A percentile compares a stretch with the other conserved stretches of the same genome.
phyloP scores from a whole-genome alignment of 2,329 filamentous ascomycete genomes.

The Colletotrichum sp. region DNA sequence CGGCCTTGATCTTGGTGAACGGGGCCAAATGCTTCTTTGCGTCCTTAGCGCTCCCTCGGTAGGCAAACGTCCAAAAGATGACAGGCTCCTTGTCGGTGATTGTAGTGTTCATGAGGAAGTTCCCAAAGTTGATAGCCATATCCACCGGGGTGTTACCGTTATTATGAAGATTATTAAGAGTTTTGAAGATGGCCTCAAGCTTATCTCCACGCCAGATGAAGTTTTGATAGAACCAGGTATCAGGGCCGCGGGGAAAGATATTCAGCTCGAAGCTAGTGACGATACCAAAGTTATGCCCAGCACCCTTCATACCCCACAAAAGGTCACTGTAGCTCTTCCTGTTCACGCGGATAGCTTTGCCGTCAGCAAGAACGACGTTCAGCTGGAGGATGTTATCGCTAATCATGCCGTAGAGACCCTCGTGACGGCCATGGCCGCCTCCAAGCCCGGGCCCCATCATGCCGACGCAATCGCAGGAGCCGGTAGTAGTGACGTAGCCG shows the following conservation, averaged over 20 bases:
- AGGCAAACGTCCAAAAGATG: slow-evolving; percentile 27
- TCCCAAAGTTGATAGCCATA: slow-evolving; percentile 22
- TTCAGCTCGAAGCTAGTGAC: no score
- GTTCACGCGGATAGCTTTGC: slow-evolving; percentile 39
- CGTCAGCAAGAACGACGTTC: slow-evolving; percentile 56
- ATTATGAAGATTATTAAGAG: slow-evolving; percentile 22
- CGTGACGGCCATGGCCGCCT: slow-evolving; percentile 60
- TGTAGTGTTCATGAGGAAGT: slow-evolving; percentile 9
- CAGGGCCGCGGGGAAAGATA: slow-evolving; percentile 27
- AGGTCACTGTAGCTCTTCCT: slow-evolving; percentile 25
- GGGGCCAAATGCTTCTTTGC: slow-evolving; percentile 23
- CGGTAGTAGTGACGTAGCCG: slow-evolving; percentile 33
- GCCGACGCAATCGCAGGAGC: slow-evolving; percentile 57
- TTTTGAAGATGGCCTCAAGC: slow-evolving; percentile 25
- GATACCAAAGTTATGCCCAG: no score
- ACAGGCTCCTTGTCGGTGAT: slow-evolving; percentile 17
- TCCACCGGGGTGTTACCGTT: slow-evolving; percentile 18
- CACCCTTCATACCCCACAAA: no score
- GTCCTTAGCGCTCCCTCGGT: slow-evolving; percentile 23
- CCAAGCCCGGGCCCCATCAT: slow-evolving; percentile 56
- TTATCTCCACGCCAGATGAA: slow-evolving; percentile 24
- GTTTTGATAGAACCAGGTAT: slow-evolving; percentile 27
- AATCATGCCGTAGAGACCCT: slow-evolving; percentile 58
- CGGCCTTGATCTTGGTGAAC: slow-evolving; percentile 25
- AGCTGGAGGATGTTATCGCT: slow-evolving; percentile 57